These are phyloP conservation scores for Extremus antarcticus DNA, from an alignment of 495 filamentous ascomycete genomes.

Conservation along the genomic window DNA sequence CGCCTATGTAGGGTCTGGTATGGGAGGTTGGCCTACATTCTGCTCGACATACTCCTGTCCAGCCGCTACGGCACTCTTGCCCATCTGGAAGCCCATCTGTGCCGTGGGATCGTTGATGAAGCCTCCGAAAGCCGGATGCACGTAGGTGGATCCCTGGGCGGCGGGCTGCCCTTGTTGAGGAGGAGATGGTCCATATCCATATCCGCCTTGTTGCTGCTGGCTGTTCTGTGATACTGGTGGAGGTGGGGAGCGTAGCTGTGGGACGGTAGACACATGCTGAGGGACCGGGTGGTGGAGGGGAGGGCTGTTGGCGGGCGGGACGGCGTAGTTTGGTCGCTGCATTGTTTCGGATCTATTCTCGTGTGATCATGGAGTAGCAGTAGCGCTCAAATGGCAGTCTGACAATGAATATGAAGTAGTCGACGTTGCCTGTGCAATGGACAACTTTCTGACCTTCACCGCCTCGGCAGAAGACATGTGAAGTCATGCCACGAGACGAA, in stretches of 20 bases:
- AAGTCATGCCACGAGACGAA: not conserved
- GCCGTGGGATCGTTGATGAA: slow-evolving; percentile 96
- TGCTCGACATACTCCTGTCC: slow-evolving; percentile 89
- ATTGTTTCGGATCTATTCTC: slow-evolving; percentile 35
- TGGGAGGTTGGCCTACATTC: slow-evolving; percentile 46
- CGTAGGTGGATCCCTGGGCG: slow-evolving; percentile 34
- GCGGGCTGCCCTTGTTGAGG: slow-evolving; percentile 36
- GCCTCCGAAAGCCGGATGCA: slow-evolving; percentile 66
- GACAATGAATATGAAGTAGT: not conserved
- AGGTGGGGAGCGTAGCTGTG: slow-evolving; percentile 94
- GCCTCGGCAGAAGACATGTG: slow-evolving; percentile 2
- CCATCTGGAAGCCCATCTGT: slow-evolving; percentile 90
- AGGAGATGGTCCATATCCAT: slow-evolving; percentile 54
- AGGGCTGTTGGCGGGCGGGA: slow-evolving; percentile 68
- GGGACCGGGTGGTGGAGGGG: slow-evolving; percentile 97
- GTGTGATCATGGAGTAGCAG: not conserved
- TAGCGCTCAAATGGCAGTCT: not conserved
- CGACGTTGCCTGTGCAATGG: not conserved
- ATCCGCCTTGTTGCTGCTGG: slow-evolving; percentile 53
- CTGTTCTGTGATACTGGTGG: slow-evolving; percentile 58
- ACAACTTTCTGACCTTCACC: slow-evolving; percentile 2
- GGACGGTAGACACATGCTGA: slow-evolving; percentile 96
- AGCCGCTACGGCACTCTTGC: slow-evolving; percentile 76
- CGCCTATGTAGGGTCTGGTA: not conserved
- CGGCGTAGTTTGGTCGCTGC: slow-evolving; percentile 69